phyloP scores from a whole-genome alignment of 768 basidiomycete genomes.

The Thelephora aurantiotincta region DNA sequence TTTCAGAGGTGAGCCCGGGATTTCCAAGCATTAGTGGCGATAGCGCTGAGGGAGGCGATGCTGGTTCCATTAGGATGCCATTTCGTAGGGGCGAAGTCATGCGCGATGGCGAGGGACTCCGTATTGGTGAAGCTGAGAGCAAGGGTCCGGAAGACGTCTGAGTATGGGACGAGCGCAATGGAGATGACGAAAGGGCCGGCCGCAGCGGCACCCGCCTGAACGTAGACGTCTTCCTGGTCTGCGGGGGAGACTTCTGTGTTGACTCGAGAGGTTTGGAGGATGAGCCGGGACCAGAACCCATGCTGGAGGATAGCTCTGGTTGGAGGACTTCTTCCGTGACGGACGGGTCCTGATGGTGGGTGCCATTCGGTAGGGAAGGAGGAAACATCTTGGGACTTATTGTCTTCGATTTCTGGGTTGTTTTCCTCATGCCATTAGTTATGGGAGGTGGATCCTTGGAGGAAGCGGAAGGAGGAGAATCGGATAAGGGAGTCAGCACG shows the following conservation, averaged over 20 bases:
- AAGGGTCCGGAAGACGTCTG: constrained; percentile 9
- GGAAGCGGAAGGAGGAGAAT: background rate
- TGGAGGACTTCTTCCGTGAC: no score
- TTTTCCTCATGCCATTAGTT: background rate
- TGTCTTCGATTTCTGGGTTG: no score
- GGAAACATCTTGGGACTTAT: no score
- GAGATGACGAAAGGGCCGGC: constrained; percentile 18
- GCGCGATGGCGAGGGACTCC: background rate
- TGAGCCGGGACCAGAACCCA: no score
- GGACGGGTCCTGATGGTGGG: no score
- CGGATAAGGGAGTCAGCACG: background rate
- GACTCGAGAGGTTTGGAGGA: background rate
- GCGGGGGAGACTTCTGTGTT: constrained; percentile 3
- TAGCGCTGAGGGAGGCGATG: constrained; percentile 9
- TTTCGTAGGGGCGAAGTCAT: no score
- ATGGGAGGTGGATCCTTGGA: constrained; percentile 3
- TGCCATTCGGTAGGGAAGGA: no score
- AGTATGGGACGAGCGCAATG: constrained; percentile 18
- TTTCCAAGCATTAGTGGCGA: constrained; percentile 3
- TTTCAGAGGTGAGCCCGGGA: no score
- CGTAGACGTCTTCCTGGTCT: constrained; percentile 28
- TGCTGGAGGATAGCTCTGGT: no score
- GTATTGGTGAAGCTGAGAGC: constrained; percentile 7
- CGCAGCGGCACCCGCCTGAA: constrained; percentile 37
- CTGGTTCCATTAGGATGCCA: background rate